A percentile compares a stretch with the other conserved stretches of the same genome.
Conservation (phyloP, 164 flowering plant genomes). For the Cinnamomum chago region DNA sequence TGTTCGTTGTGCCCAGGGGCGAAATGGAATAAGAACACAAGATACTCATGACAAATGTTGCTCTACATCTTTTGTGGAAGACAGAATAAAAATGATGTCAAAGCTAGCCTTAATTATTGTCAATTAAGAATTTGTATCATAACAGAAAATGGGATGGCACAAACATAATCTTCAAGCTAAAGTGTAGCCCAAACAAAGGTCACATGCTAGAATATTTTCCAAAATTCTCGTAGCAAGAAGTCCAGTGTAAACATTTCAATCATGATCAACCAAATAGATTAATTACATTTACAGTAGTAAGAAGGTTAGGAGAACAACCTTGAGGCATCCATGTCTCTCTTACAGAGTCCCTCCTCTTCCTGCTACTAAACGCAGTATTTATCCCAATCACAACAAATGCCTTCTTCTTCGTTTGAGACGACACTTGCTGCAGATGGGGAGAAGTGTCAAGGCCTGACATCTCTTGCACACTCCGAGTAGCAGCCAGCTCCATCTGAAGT, state of each 20-base stretch:
- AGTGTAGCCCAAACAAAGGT: too few relatives aligned
- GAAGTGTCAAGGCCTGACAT: constrained; percentile 24
- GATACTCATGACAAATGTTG: too few relatives aligned
- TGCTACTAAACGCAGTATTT: constrained; percentile 89
- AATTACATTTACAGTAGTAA: neutral
- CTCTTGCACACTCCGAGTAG: constrained; percentile 49
- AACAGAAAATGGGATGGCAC: too few relatives aligned
- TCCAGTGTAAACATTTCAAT: neutral
- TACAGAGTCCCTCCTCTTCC: constrained; percentile 60
- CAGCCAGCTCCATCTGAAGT: constrained; percentile 84
- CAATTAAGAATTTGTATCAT: too few relatives aligned
- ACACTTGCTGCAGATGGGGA: constrained; percentile 3
- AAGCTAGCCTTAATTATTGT: too few relatives aligned
- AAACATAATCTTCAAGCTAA: too few relatives aligned
- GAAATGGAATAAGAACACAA: too few relatives aligned
- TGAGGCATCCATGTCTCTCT: constrained; percentile 68
- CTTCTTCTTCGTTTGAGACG: constrained; percentile 45
- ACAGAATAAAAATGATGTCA: too few relatives aligned
- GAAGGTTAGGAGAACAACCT: constrained; percentile 26
- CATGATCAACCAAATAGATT: neutral
- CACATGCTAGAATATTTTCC: neutral
- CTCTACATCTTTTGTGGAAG: too few relatives aligned
- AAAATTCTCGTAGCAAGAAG: neutral
- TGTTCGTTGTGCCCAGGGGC: too few relatives aligned
- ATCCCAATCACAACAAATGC: constrained; percentile 91